Evolutionary conservation across 208 protist genomes (phyloP).

Genomic region (Paratrypanosoma confusum): DNA sequence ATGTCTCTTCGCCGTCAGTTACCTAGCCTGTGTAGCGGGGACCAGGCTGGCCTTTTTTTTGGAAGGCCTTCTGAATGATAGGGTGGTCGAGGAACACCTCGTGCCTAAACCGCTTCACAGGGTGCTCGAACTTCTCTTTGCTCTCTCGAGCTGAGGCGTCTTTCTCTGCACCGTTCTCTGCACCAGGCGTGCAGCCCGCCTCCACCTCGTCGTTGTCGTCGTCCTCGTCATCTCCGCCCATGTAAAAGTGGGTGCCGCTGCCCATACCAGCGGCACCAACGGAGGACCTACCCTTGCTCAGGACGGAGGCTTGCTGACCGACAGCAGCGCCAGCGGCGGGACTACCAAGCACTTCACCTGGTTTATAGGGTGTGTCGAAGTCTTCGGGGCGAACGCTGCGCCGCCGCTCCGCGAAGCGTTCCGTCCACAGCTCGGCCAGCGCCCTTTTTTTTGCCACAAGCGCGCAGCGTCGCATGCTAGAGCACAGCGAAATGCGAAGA

Average conservation of each 20-base stretch:
- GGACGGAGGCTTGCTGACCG: constrained; percentile 15
- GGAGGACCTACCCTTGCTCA: constrained; percentile 2
- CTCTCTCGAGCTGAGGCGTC: neutral
- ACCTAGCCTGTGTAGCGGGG: constrained; percentile 74
- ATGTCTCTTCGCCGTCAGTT: no score
- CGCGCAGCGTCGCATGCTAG: constrained; percentile 63
- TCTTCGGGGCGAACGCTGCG: constrained; percentile 31
- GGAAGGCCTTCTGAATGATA: constrained; percentile 45
- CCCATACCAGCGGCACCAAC: constrained; percentile 10
- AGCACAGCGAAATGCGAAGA: constrained; percentile 54
- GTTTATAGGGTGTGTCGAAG: constrained; percentile 20
- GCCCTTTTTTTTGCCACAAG: constrained; percentile 24
- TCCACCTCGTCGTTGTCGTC: constrained; percentile 21
- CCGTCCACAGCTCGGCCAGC: constrained; percentile 56
- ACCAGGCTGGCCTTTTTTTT: constrained; percentile 25
- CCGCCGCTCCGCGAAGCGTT: constrained; percentile 47
- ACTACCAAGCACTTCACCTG: constrained; percentile 5
- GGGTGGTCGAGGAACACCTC: constrained; percentile 66
- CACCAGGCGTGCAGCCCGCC: constrained; percentile 1
- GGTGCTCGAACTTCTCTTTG: constrained; percentile 11
- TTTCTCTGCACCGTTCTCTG: constrained; percentile 5
- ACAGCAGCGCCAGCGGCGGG: no score
- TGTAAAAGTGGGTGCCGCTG: constrained; percentile 44
- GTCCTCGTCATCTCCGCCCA: constrained; percentile 49
- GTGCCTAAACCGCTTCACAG: constrained; percentile 36